These are phyloP conservation scores for Phaeosphaeria sp. DNA, from an alignment of 2,329 filamentous ascomycete species.

Conservation along the genomic window DNA sequence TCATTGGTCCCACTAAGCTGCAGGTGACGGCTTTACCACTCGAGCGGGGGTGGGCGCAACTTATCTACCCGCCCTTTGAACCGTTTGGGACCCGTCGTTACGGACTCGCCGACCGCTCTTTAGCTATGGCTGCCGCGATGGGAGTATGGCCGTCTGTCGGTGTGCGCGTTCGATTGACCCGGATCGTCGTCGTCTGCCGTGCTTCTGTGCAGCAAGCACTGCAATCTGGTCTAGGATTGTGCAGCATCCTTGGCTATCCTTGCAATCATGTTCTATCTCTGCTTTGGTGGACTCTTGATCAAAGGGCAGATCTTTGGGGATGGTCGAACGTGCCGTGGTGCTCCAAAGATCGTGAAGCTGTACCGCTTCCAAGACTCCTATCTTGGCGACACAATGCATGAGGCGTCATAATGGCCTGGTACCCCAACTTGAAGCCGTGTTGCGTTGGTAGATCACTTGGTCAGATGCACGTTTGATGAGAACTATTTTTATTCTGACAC, in stretches of 20 bases:
- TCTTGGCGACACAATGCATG: too few species aligned
- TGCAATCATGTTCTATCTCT: not conserved
- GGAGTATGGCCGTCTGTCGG: conserved; percentile 16
- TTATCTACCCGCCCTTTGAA: conserved; percentile 7
- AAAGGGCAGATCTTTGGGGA: not conserved
- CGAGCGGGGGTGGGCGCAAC: conserved; percentile 14
- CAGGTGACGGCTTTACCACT: conserved; percentile 6
- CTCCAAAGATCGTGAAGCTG: not conserved
- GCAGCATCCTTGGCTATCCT: not conserved
- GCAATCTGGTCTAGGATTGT: conserved; percentile 5
- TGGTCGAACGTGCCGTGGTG: not conserved
- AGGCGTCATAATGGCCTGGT: too few species aligned
- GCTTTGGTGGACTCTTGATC: not conserved
- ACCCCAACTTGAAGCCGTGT: too few species aligned
- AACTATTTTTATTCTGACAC: not conserved
- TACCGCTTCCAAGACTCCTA: not conserved
- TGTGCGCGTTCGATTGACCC: conserved; percentile 5
- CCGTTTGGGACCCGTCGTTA: conserved; percentile 10
- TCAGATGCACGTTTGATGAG: not conserved
- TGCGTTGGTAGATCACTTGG: not conserved
- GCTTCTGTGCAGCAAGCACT: conserved; percentile 6
- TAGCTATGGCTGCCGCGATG: not conserved
- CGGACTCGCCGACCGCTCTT: conserved; percentile 20
- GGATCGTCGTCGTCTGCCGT: conserved; percentile 3
- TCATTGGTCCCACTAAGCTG: conserved; percentile 14